Conservation (phyloP, 495 filamentous ascomycete genomes). For the Thermothielavioides terrestris region DNA sequence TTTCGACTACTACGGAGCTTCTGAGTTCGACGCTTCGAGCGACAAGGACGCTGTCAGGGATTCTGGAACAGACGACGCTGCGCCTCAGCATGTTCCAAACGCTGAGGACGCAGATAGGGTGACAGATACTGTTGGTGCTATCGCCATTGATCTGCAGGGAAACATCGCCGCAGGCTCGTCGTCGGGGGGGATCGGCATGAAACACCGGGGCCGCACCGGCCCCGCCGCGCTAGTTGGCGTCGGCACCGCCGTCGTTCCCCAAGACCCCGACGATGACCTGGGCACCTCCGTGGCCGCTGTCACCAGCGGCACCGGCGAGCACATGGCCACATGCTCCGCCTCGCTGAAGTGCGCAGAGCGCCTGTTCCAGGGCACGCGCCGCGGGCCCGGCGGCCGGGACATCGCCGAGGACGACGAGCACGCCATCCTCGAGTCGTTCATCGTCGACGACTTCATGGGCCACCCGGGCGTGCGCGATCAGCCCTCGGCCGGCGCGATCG, state of each 20-base stretch:
- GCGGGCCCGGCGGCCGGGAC: slow-evolving; percentile 47
- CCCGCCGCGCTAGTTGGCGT: slow-evolving; percentile 89
- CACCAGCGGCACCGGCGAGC: slow-evolving; percentile 90
- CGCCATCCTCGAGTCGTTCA: slow-evolving; percentile 59
- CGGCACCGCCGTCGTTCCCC: slow-evolving; percentile 77
- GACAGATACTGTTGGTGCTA: slow-evolving; percentile 90
- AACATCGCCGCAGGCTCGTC: slow-evolving; percentile 95
- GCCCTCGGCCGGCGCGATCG: slow-evolving; percentile 66
- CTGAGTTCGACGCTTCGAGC: background rate
- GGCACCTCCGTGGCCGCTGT: slow-evolving; percentile 62
- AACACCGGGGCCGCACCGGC: slow-evolving; percentile 80
- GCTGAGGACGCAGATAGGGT: slow-evolving; percentile 43
- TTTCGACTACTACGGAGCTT: background rate
- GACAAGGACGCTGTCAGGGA: no score
- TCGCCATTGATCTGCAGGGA: slow-evolving; percentile 77
- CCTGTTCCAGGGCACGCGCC: slow-evolving; percentile 57
- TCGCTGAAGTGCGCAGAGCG: slow-evolving; percentile 70
- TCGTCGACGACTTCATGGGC: slow-evolving; percentile 70
- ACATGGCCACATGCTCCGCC: slow-evolving; percentile 87
- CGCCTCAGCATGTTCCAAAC: background rate
- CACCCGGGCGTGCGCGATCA: slow-evolving; percentile 70
- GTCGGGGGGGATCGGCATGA: slow-evolving; percentile 98
- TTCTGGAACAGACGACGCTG: background rate
- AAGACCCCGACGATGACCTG: slow-evolving; percentile 46
- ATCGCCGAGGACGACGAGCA: slow-evolving; percentile 61